phyloP scores from a whole-genome alignment of 768 basidiomycete genomes.

The Filobasidium wieringae region DNA sequence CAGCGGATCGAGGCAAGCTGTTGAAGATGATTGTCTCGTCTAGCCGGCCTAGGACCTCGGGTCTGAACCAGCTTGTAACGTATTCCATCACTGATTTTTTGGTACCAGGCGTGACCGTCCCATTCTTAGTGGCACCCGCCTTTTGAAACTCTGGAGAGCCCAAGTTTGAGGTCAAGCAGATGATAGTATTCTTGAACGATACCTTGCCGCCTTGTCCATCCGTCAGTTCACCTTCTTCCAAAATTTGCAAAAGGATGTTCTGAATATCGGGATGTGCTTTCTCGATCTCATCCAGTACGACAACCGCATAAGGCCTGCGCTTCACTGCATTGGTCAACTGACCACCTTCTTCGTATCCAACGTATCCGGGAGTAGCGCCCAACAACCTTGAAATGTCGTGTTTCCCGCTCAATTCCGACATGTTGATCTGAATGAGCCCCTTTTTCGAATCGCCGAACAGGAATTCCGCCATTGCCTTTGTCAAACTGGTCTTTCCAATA shows the following conservation, averaged over 20 bases:
- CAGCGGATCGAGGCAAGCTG: constrained; percentile 62
- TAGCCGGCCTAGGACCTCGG: constrained; percentile 78
- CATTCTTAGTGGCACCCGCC: constrained; percentile 53
- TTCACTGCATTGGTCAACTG: constrained; percentile 89
- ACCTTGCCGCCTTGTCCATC: constrained; percentile 69
- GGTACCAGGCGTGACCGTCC: constrained; percentile 54
- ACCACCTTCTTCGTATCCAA: constrained; percentile 71
- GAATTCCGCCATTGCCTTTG: constrained; percentile 77
- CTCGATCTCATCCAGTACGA: constrained; percentile 62
- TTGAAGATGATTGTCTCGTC: constrained; percentile 62
- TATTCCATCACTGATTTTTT: constrained; percentile 58
- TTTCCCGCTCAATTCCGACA: constrained; percentile 93
- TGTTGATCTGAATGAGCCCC: constrained; percentile 81
- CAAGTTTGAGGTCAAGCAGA: constrained; percentile 79
- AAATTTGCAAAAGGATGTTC: constrained; percentile 78
- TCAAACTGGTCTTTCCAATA: constrained; percentile 65
- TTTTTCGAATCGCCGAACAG: constrained; percentile 79
- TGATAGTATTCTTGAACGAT: constrained; percentile 90
- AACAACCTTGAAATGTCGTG: constrained; percentile 84
- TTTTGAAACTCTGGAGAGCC: constrained; percentile 46
- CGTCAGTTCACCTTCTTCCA: constrained; percentile 79
- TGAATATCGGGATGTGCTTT: constrained; percentile 85
- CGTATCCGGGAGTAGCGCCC: constrained; percentile 84
- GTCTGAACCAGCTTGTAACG: constrained; percentile 71
- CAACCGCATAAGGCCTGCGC: constrained; percentile 74